Conservation (phyloP, 176 grass and related monocot genomes). For the Oryza glaberrima region DNA sequence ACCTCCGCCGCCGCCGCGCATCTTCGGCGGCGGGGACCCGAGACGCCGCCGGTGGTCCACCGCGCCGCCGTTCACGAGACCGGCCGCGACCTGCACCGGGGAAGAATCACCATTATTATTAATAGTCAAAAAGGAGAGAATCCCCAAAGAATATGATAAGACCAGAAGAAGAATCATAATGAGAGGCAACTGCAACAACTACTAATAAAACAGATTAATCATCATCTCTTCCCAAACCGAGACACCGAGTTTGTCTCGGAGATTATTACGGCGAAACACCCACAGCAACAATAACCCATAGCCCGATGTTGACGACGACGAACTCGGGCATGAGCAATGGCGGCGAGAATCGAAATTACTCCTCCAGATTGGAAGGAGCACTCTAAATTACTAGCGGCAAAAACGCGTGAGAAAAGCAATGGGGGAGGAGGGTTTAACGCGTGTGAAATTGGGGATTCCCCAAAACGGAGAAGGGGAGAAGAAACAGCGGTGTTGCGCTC, state of each 20-base stretch:
- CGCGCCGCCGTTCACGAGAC: constrained; percentile 7
- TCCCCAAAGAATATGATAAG: neutral
- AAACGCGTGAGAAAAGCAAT: neutral
- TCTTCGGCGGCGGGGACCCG: constrained; percentile 18
- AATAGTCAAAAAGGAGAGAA: neutral
- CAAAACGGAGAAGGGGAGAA: neutral
- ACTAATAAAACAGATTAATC: neutral
- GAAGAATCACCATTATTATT: neutral
- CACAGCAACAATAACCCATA: neutral
- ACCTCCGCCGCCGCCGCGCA: neutral
- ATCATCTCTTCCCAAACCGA: neutral
- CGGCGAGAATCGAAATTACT: neutral
- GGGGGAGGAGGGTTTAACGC: too few relatives aligned
- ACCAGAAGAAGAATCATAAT: neutral
- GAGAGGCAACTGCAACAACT: neutral
- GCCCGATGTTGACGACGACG: neutral
- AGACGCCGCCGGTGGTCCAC: neutral
- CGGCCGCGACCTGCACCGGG: neutral
- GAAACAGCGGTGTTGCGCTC: neutral
- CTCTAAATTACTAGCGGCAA: neutral
- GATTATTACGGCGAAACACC: neutral
- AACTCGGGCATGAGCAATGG: neutral
- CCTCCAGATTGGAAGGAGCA: too few relatives aligned
- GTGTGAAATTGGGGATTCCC: neutral
- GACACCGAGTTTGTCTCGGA: neutral